Base-by-base conservation (phyloP, 2,329 filamentous ascomycete genomes). In the Onygena corvina region DNA sequence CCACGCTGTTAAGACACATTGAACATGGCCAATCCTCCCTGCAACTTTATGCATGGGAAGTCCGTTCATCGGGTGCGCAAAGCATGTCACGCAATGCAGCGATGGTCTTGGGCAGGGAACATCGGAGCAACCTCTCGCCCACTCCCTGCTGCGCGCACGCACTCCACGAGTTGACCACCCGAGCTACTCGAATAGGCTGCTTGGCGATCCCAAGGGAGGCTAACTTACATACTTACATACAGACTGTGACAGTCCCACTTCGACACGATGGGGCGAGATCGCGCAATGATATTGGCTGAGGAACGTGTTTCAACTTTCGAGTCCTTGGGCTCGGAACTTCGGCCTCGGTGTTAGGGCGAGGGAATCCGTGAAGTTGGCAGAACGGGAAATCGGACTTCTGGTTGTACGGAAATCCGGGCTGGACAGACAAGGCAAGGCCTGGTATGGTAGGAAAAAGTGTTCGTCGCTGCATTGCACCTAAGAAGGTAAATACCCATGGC, bases 271-370 rank as follows among this genome's bases (percentile, higher is more conserved):
- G n/a, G n/a, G 18, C 34, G 6, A 18, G 36, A 12, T 40, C 18
- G 25, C 25, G 36, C 36, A 23, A 40, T 3, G n/a, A 12, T 25
- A 11, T 14, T 16, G 34, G 14, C 14, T 38, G 18, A 40, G 25
- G 18, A 11, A n/a, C 18, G 36, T 8, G 18, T 5, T 5, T 5
- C 27, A 29, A 5, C 27, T 29, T 11, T 29, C 27, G 27, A 11
- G 8, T n/a, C 4, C 36, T 40, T 25, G 36, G 9, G 6, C 7
- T n/a, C 36, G 36, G 36, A 40, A 23, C 18, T 40, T 40, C 36
- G 36, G 36, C 9, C 36, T 40, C 36, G 36, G 36, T 14, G 18
- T 40, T 40, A 40, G n/a, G n/a, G n/a, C n/a, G n/a, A n/a, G n/a
- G n/a, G n/a, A n/a, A n/a, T n/a, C n/a, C n/a, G n/a, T 40, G 36